These are phyloP conservation scores for Aspergillus brasiliensis DNA, from an alignment of 2,329 filamentous ascomycete species.

Conservation along the genomic window DNA sequence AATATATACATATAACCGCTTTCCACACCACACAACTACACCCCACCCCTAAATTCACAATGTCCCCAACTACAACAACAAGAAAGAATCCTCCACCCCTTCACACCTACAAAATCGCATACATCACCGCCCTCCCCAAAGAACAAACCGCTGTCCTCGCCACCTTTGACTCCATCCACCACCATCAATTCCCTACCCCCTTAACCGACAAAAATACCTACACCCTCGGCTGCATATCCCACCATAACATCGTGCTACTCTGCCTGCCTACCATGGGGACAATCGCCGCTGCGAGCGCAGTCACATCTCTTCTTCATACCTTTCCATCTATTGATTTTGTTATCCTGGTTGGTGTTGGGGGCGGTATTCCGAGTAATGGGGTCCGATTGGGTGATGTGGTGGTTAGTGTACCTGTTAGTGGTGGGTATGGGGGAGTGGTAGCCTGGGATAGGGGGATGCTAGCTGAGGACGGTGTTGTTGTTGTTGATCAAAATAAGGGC, in stretches of 20 bases:
- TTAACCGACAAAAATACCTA: conserved; percentile 21
- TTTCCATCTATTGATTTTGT: conserved; percentile 25
- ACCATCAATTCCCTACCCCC: conserved; percentile 12
- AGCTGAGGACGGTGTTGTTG: not conserved
- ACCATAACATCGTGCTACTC: conserved; percentile 27
- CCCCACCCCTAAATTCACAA: too few relatives aligned
- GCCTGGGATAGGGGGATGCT: not conserved
- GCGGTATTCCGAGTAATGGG: conserved; percentile 25
- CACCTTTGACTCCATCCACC: conserved; percentile 23
- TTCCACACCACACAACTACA: too few relatives aligned
- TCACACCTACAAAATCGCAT: not conserved
- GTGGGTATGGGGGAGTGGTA: conserved; percentile 20
- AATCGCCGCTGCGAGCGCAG: conserved; percentile 24
- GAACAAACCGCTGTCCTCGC: conserved; percentile 4
- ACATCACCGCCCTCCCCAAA: not conserved
- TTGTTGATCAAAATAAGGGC: not conserved
- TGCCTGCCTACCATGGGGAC: conserved; percentile 19
- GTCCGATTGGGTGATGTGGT: conserved; percentile 30
- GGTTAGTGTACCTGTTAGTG: conserved; percentile 24
- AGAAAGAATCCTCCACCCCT: too few relatives aligned
- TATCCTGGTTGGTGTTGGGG: conserved; percentile 30
- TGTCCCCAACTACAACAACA: too few relatives aligned
- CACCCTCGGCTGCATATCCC: conserved; percentile 17
- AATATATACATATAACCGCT: too few relatives aligned
- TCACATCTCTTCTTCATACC: conserved; percentile 19